Base-by-base conservation (phyloP, 2,329 filamentous ascomycete genomes). In the Aspergillus thermomutatus region DNA sequence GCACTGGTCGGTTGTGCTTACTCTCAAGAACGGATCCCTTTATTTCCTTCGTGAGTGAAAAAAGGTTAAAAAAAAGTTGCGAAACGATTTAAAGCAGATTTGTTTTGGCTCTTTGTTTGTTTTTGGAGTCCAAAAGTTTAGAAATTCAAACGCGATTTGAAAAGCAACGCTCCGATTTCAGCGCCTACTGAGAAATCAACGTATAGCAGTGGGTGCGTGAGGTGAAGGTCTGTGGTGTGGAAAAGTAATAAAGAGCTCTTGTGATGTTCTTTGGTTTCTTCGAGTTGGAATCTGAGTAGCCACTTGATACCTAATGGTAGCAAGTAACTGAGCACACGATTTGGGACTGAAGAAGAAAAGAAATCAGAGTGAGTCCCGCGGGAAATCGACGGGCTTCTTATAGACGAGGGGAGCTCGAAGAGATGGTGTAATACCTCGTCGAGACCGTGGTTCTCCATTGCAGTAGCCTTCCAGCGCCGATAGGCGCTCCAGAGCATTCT, bases 1-100 rank as follows among this genome's bases (percentile, higher is more conserved):
- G 45, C 28, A 37, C 28, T 54, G 52, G 19, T 37, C 45, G 52
- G 25, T 46, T 26, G 2, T 7, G 27, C 52, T 28, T 54, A 54
- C 40, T 54, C 11, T 54, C 52, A 21, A 54, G 45, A 54, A 54
- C 52, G 52, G 52, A 49, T 54, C 43, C 45, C 52, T 54, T 54
- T 54, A 40, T 54, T 54, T 54, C 52, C 52, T 54, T 49, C 31
- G 46, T 49, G 46, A 54, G 52, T 47, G 46, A 54, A 54, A 54
- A 54, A 49, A 49, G 46, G 34, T 54, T 40, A 54, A 49, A 54
- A 53, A 53, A 48, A 53, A 21, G 9, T 17, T 17, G 8, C 27
- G 19, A 19, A 25, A 46, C 43, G 11, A 46, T 46, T 26, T 46
- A 26, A 46, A 46, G 21, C 43, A 25, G 43, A 46, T 46, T 46